Evolutionary conservation across 768 basidiomycete genomes (phyloP).

Genomic region (Boletus sp.): DNA sequence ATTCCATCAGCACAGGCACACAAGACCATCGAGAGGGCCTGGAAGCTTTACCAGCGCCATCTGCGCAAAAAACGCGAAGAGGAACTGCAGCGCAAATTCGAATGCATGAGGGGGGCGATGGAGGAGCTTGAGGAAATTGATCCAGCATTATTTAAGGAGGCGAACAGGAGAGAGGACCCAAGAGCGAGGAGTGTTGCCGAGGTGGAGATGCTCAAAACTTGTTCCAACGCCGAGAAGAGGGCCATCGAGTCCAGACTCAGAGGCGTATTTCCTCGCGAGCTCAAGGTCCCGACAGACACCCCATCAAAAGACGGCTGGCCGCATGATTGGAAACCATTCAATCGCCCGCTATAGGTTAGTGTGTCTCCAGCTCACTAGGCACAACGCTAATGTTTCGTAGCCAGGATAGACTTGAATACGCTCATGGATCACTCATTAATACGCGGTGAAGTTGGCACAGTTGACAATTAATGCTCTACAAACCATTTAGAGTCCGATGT

Average conservation of each 20-base stretch:
- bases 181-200: constrained; percentile 57
- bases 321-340: constrained; percentile 77
- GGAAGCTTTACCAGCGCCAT: constrained; percentile 78
- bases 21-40: constrained; percentile 89
- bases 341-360: constrained; percentile 42
- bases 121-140: constrained; percentile 60
- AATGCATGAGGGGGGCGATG: constrained; percentile 83
- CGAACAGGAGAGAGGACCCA: constrained; percentile 76
- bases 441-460: background rate
- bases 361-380: background rate
- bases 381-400: background rate
- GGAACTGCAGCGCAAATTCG: constrained; percentile 74
- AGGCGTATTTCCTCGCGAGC: constrained; percentile 84
- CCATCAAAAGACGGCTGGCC: constrained; percentile 81
- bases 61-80: constrained; percentile 65
- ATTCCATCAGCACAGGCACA: constrained; percentile 89
- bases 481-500: constrained; percentile 21
- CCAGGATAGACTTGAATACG: background rate
- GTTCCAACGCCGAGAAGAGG: constrained; percentile 65
- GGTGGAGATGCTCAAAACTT: constrained; percentile 54
- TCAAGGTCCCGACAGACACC: constrained; percentile 83
- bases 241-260: constrained; percentile 75
- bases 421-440: constrained; percentile 2
- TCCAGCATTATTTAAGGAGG: constrained; percentile 61
- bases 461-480: constrained; percentile 9